phyloP scores from a whole-genome alignment of 176 grass and related monocot genomes.

The Hyparrhenia diplandra region DNA sequence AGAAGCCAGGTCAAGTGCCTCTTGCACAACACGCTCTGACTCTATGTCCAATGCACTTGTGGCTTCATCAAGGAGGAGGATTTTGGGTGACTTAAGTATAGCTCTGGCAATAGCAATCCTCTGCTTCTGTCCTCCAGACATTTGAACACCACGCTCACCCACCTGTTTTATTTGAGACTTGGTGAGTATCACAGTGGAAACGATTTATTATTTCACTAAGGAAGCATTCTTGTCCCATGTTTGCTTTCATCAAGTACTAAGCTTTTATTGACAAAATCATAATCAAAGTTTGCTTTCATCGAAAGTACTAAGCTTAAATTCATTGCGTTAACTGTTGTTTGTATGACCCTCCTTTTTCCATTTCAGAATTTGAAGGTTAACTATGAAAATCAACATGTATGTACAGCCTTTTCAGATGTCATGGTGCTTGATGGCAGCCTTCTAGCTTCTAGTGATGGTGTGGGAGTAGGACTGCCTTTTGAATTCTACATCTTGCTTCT shows the following conservation, averaged over 20 bases:
- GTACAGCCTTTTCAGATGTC: not conserved
- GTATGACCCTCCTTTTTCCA: not conserved
- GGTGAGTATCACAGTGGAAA: slow-evolving; percentile 4
- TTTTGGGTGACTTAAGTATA: slow-evolving; percentile 90
- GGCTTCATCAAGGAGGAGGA: slow-evolving; percentile 93
- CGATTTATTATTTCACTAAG: not conserved
- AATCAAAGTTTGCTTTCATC: not conserved
- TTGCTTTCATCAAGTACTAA: no score
- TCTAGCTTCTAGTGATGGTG: not conserved
- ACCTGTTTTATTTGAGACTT: slow-evolving; percentile 41
- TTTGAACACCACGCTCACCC: slow-evolving; percentile 89
- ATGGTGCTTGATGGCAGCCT: not conserved
- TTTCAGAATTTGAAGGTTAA: slow-evolving; percentile 1
- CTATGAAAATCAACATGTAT: slow-evolving; percentile 18
- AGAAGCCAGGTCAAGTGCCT: slow-evolving; percentile 80
- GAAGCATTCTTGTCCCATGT: not conserved
- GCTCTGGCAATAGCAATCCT: slow-evolving; percentile 97
- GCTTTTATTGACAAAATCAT: not conserved
- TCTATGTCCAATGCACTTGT: slow-evolving; percentile 91
- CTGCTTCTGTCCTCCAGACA: slow-evolving; percentile 98
- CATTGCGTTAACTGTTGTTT: not conserved
- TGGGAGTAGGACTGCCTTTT: not conserved
- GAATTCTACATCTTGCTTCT: not conserved
- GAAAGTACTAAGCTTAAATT: not conserved
- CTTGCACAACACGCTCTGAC: slow-evolving; percentile 81